Percentiles rank a stretch among this genome's conserved stretches.
Evolutionary conservation across 78 protist genomes (phyloP).

Genomic region (Creolimax fragrantissima): DNA sequence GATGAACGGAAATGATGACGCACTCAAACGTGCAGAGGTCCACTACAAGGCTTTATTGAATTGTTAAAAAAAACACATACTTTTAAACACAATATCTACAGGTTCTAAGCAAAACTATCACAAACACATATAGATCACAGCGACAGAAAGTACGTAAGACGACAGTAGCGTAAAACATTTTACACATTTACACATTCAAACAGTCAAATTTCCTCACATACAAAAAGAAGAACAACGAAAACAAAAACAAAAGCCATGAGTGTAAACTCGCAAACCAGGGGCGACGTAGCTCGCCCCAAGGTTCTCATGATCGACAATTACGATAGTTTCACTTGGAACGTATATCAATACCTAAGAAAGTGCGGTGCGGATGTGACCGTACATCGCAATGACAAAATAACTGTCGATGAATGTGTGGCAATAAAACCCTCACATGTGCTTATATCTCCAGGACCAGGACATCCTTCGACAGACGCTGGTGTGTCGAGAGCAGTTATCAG

Average conservation of each 20-base stretch:
- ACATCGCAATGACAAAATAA: conserved; percentile 42
- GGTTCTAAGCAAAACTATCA: neutral
- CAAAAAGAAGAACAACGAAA: no score
- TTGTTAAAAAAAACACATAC: neutral
- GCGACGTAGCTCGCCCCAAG: neutral
- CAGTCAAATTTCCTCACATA: no score
- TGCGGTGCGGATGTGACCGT: conserved; percentile 39
- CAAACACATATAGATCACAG: neutral
- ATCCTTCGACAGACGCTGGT: conserved; percentile 27
- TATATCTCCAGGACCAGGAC: conserved; percentile 38
- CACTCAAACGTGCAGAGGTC: conserved; percentile 3
- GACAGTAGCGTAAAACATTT: no score
- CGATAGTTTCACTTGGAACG: conserved; percentile 50
- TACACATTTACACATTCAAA: no score
- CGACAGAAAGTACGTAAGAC: neutral
- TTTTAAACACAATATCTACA: neutral
- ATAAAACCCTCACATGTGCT: conserved; percentile 30
- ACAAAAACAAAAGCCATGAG: no score
- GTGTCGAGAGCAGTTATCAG: conserved; percentile 24
- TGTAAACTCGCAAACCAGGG: neutral
- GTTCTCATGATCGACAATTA: conserved; percentile 50
- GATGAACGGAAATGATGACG: neutral
- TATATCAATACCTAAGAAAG: conserved; percentile 40
- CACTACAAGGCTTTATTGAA: neutral
- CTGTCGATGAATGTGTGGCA: conserved; percentile 10